Conservation (phyloP, 441 rosid species). For the Euphorbia schlechtendalii region DNA sequence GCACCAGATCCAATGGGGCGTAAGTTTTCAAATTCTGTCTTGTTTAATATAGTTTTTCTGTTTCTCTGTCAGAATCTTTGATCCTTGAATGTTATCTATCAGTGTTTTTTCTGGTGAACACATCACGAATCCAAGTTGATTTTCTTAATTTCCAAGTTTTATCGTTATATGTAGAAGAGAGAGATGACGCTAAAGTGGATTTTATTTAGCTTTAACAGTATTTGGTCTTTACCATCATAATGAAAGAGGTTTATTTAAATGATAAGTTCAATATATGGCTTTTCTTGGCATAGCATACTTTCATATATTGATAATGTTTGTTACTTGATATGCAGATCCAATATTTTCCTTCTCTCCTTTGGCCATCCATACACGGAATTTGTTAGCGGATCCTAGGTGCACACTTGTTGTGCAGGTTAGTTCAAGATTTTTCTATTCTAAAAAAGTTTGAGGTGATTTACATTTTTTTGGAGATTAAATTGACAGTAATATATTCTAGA, state of each 20-base stretch:
- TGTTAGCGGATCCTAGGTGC: constrained; percentile 89
- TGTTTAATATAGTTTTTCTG: constrained; percentile 2
- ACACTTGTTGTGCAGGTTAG: constrained; percentile 92
- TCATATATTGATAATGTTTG: neutral
- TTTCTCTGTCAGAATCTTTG: neutral
- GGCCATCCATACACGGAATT: constrained; percentile 89
- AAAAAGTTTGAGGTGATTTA: constrained; percentile 12
- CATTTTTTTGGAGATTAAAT: constrained; percentile 24
- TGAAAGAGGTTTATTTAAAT: neutral
- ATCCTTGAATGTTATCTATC: too few relatives aligned
- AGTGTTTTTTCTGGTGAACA: too few relatives aligned
- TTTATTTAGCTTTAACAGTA: neutral
- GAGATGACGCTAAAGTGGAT: neutral
- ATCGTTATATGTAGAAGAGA: neutral
- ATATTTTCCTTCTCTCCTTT: constrained; percentile 86
- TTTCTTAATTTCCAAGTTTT: neutral
- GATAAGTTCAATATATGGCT: neutral
- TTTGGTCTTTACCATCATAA: constrained; percentile 2
- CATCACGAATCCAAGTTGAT: neutral
- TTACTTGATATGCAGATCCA: constrained; percentile 57
- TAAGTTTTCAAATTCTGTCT: constrained; percentile 38
- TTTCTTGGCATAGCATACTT: neutral
- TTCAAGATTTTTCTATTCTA: constrained; percentile 12
- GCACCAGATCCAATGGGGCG: constrained; percentile 92
- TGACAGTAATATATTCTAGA: constrained; percentile 39